phyloP scores from a whole-genome alignment of 495 filamentous ascomycete genomes.

The Tuber microsphaerosporum region DNA sequence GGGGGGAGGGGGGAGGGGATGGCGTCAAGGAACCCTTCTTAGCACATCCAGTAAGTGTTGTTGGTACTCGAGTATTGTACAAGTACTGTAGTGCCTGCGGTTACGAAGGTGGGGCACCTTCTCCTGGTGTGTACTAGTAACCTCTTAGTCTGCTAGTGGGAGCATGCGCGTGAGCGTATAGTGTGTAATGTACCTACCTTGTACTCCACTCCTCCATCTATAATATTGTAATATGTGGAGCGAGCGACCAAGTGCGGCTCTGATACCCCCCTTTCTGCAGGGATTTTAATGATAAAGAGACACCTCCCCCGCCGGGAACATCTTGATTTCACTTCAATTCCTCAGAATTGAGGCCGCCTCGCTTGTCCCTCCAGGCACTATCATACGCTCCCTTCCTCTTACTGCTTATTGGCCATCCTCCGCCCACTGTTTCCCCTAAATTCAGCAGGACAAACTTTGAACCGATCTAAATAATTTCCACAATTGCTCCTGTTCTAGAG shows the following conservation, averaged over 20 bases:
- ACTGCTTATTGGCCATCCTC: not conserved
- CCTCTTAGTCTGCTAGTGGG: not conserved
- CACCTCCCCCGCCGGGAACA: not conserved
- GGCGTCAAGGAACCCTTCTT: not conserved
- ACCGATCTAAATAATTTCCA: not conserved
- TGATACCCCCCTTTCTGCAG: not conserved
- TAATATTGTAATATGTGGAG: too few species aligned
- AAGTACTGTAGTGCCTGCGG: not conserved
- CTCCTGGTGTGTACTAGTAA: not conserved
- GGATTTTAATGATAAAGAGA: slow-evolving; percentile 2
- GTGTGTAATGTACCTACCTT: not conserved
- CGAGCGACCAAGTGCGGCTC: not conserved
- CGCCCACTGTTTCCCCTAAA: not conserved
- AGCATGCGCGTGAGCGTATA: too few species aligned
- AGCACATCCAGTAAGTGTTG: not conserved
- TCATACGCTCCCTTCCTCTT: not conserved
- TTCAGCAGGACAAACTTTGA: not conserved
- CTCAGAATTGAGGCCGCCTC: slow-evolving; percentile 1
- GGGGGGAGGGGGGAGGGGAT: not conserved
- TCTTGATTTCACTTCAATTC: not conserved
- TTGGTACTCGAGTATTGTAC: too few species aligned
- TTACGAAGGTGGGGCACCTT: not conserved
- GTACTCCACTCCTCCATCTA: not conserved
- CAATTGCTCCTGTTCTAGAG: not conserved
- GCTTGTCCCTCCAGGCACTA: not conserved